Evolutionary conservation across 202 grass and related monocot species (phyloP).

Genomic region (Bolboschoenoplectus hybrid): DNA sequence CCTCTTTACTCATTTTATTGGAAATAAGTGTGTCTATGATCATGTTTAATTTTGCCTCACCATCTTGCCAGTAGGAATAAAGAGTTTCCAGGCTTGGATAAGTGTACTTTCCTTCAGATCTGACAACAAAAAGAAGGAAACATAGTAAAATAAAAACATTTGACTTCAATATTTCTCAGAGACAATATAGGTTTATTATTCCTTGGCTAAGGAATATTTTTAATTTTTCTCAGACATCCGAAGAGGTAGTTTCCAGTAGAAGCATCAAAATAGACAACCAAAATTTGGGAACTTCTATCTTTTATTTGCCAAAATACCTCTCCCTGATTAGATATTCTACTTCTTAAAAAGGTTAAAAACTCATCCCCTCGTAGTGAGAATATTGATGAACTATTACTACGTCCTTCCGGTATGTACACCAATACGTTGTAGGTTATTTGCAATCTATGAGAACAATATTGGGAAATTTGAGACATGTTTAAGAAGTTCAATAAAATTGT

Average conservation of each 20-base stretch:
- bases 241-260: neutral
- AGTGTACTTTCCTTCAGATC: constrained; percentile 21
- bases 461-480: neutral
- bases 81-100: constrained; percentile 23
- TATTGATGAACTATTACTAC: constrained; percentile 10
- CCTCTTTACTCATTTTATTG: constrained; percentile 20
- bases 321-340: neutral
- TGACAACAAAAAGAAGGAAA: constrained; percentile 21
- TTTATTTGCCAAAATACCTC: neutral
- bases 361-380: neutral
- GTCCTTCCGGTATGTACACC: neutral
- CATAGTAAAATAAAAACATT: neutral
- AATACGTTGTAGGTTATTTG: neutral
- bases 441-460: neutral
- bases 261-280: neutral
- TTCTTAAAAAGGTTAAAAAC: neutral
- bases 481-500: neutral
- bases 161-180: neutral
- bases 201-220: no score
- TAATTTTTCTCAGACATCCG: neutral
- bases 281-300: neutral
- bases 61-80: constrained; percentile 40
- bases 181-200: neutral
- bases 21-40: constrained; percentile 35
- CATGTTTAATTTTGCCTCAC: constrained; percentile 39